Percentiles rank a stretch among this genome's conserved stretches.
Evolutionary conservation across 495 filamentous ascomycete species (phyloP).

Genomic region (Xylaria telfairii): DNA sequence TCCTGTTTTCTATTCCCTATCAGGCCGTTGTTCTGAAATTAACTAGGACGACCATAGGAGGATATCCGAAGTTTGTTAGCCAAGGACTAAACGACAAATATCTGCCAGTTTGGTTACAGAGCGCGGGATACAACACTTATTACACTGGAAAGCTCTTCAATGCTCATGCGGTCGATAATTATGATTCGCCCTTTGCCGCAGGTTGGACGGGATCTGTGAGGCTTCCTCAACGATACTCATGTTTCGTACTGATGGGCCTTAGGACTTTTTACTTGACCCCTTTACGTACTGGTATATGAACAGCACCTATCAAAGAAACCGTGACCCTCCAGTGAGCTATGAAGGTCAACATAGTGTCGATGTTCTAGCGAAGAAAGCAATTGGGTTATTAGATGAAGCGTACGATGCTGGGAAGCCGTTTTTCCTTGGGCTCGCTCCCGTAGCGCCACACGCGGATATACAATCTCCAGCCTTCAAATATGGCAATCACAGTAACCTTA

Average conservation of each 20-base stretch:
- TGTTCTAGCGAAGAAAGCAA: conserved; percentile 66
- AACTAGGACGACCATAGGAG: conserved; percentile 49
- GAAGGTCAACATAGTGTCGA: conserved; percentile 66
- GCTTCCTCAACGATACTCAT: background rate
- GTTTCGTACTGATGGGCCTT: conserved; percentile 11
- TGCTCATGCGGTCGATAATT: conserved; percentile 63
- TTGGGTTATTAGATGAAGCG: conserved; percentile 69
- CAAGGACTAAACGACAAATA: conserved; percentile 71
- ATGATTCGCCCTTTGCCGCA: conserved; percentile 59
- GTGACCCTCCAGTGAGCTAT: conserved; percentile 62
- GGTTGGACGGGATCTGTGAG: conserved; percentile 60
- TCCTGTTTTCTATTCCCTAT: background rate
- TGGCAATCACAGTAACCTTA: conserved; percentile 32
- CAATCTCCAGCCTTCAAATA: conserved; percentile 44
- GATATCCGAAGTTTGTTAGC: conserved; percentile 72
- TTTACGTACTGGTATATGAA: conserved; percentile 76
- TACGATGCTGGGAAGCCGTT: conserved; percentile 61
- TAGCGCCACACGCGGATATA: conserved; percentile 69
- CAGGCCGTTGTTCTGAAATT: too few relatives aligned
- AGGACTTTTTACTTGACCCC: conserved; percentile 74
- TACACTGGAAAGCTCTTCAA: conserved; percentile 80
- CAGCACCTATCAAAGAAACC: conserved; percentile 68
- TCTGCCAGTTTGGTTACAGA: conserved; percentile 72
- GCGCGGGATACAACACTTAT: conserved; percentile 73
- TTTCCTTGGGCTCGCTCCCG: conserved; percentile 70